phyloP scores from a whole-genome alignment of 2,329 filamentous ascomycete genomes.

The Epichloe uncinata region DNA sequence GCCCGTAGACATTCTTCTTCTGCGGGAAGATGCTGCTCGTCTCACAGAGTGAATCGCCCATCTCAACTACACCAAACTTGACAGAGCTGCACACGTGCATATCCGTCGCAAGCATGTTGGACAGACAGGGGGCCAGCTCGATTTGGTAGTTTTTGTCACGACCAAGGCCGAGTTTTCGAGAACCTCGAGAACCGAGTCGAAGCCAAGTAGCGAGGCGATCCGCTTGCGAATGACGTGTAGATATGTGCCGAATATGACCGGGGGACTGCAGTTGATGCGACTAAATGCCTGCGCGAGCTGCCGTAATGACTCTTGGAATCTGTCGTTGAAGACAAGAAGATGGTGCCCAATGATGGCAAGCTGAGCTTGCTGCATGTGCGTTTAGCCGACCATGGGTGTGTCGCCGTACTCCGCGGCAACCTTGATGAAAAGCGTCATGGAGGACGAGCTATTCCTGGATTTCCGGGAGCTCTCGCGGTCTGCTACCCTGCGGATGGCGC shows the following conservation, averaged over 20 bases:
- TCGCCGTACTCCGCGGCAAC: no score
- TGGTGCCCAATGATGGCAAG: no score
- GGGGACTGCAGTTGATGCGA: slow-evolving; percentile 4
- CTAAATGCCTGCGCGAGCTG: no score
- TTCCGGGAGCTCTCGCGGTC: no score
- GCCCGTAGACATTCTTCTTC: slow-evolving; percentile 7
- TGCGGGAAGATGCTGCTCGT: slow-evolving; percentile 8
- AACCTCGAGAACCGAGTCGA: slow-evolving; percentile 2
- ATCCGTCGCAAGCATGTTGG: slow-evolving; percentile 1
- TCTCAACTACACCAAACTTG: slow-evolving; percentile 5
- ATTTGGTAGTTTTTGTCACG: slow-evolving; percentile 3
- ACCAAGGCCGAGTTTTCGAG: slow-evolving; percentile 3
- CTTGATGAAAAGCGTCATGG: no score
- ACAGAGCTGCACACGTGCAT: slow-evolving; percentile 6
- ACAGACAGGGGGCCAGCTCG: background rate
- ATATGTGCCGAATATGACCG: slow-evolving; percentile 1
- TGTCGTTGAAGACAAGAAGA: no score
- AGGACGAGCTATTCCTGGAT: no score
- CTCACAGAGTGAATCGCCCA: slow-evolving; percentile 5
- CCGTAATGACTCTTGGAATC: no score
- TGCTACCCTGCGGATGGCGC: no score
- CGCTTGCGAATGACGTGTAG: slow-evolving; percentile 3
- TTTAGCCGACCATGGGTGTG: no score
- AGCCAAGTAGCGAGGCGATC: slow-evolving; percentile 3
- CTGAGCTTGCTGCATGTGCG: no score